Evolutionary conservation across 257 asterid species (phyloP).

Genomic region (Nicotiana benthamiana): DNA sequence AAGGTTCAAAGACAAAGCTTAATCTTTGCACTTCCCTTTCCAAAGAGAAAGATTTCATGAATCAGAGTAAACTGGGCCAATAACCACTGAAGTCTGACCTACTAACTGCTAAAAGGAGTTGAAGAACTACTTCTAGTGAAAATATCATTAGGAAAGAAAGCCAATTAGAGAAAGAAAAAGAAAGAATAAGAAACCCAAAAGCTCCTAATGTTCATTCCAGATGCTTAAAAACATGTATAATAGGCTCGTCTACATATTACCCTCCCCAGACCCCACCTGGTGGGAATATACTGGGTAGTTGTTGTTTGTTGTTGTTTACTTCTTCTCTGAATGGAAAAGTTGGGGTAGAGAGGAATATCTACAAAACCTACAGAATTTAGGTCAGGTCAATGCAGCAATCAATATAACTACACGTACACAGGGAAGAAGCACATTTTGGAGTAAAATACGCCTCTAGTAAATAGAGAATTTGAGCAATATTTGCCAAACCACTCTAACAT

Average conservation of each 20-base stretch:
- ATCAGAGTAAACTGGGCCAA: background rate
- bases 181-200: background rate
- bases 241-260: too few species aligned
- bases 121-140: background rate
- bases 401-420: background rate
- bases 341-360: background rate
- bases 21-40: background rate
- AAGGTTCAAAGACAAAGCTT: background rate
- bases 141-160: background rate
- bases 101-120: too few species aligned
- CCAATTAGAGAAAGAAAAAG: background rate
- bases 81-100: background rate
- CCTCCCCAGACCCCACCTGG: too few species aligned
- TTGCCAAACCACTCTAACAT: background rate
- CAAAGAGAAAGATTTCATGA: background rate
- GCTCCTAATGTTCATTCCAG: background rate
- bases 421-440: background rate
- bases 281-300: too few species aligned
- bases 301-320: too few species aligned
- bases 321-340: background rate
- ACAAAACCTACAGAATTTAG: background rate
- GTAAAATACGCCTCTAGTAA: background rate
- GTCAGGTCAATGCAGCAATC: background rate
- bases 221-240: background rate
- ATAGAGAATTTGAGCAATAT: background rate